Evolutionary conservation across 805 yeast genomes (phyloP).

Genomic region (Lipomyces sp.): DNA sequence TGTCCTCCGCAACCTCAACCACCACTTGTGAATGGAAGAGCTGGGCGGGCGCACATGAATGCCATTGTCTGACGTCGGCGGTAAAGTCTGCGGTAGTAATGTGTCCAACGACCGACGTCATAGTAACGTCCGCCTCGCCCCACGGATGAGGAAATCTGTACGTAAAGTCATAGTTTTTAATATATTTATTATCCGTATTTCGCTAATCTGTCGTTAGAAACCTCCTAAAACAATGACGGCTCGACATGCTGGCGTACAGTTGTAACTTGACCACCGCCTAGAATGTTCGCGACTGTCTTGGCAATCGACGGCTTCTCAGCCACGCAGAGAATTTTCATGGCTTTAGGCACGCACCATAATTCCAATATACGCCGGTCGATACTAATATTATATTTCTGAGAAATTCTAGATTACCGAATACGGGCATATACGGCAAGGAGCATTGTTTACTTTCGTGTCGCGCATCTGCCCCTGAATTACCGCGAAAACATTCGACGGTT

Average conservation of each 20-base stretch:
- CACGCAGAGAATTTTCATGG: slow-evolving; percentile 83
- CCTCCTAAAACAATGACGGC: neutral
- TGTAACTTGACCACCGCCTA: slow-evolving; percentile 71
- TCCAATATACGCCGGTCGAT: neutral
- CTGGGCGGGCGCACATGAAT: slow-evolving; percentile 41
- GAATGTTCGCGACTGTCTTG: slow-evolving; percentile 71
- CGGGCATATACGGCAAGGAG: neutral
- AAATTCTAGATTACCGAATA: neutral
- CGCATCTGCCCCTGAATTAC: neutral
- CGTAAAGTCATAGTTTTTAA: slow-evolving; percentile 77
- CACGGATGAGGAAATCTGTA: slow-evolving; percentile 62
- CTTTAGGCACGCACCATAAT: neutral
- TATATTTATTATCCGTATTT: slow-evolving; percentile 60
- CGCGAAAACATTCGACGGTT: slow-evolving; percentile 1
- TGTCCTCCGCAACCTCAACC: slow-evolving; percentile 42
- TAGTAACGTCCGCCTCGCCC: slow-evolving; percentile 77
- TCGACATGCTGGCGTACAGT: slow-evolving; percentile 38
- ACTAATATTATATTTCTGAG: neutral
- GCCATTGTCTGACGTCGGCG: slow-evolving; percentile 65
- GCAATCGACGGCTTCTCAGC: slow-evolving; percentile 98
- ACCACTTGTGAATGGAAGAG: slow-evolving; percentile 57
- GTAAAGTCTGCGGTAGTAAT: slow-evolving; percentile 69
- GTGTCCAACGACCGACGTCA: slow-evolving; percentile 95
- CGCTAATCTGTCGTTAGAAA: slow-evolving; percentile 39
- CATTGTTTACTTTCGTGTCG: neutral